Evolutionary conservation across 495 filamentous ascomycete genomes (phyloP).

Genomic region (Xylaria scruposa): DNA sequence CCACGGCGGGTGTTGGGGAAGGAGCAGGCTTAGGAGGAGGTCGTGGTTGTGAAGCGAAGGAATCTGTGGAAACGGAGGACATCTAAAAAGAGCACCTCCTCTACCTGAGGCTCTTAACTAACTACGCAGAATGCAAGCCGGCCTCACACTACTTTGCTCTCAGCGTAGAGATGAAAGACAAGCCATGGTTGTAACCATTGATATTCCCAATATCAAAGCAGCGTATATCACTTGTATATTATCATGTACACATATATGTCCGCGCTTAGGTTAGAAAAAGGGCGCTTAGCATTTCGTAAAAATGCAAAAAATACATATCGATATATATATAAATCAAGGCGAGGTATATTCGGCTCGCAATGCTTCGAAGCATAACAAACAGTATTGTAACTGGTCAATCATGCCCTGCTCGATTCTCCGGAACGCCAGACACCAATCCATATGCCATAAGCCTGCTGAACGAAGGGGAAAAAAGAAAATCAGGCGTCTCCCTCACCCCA

Average conservation of each 20-base stretch:
- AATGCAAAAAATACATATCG: conserved; percentile 2
- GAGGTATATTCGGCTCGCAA: neutral
- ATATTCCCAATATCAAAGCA: neutral
- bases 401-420: neutral
- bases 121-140: neutral
- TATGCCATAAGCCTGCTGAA: neutral
- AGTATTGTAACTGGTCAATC: neutral
- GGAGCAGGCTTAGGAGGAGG: neutral
- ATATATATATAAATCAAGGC: conserved; percentile 16
- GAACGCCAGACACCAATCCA: conserved; percentile 22
- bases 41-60: neutral
- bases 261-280: neutral
- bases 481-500: conserved; percentile 56
- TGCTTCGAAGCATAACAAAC: conserved; percentile 12
- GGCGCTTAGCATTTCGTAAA: neutral
- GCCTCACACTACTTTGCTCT: neutral
- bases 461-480: no score
- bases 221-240: conserved; percentile 3
- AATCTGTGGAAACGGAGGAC: neutral
- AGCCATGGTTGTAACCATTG: neutral
- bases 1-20: conserved; percentile 30
- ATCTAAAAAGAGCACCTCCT: neutral
- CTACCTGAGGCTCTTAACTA: neutral
- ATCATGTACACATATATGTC: neutral
- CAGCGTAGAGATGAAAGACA: neutral